Base-by-base conservation (phyloP, 2,329 filamentous ascomycete species). In the Hymenoscyphus linearis region DNA sequence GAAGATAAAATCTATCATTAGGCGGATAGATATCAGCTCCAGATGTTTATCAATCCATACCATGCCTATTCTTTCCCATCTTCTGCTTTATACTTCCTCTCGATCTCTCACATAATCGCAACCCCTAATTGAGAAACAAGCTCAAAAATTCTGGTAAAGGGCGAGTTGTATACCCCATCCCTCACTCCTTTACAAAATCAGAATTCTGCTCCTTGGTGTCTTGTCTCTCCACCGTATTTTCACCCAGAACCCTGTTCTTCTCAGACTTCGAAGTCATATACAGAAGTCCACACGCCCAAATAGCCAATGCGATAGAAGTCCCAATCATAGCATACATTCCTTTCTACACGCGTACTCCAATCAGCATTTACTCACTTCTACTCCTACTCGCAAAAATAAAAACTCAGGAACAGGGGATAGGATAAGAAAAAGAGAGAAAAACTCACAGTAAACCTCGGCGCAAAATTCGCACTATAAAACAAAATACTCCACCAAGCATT, bases 281-380 rank as follows among this genome's bases (percentile, higher is more conserved):
- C 1, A 81, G 75, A 50, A 88, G 70, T 1, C 77, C 76, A 0
- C 73, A 79, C 0, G 83, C 84, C 86, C 86, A 89, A 1, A 85
- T 65, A 0, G 77, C 78, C 69, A 89, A 73, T 1, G 80, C 81
- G 58, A 88, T 82, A 25, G 80, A 85, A 7, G 79, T 79, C 1
- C 79, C 85, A 69, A 90, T 87, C 87, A 89, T 89, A 2, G 86
- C 86, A 80, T 83, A 89, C 86, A 89, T 88, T n/a, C 87, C 86
- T 61, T 79, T 79, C 79, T 85, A 62, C 27, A 47, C 0, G 18
- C n/a, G 10, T 14, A 53, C 13, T 13, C 16, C 3, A 9, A 31
- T 60, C 22, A 61, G 56, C 37, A 61, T n/a, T n/a, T n/a, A n/a
- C n/a, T n/a, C n/a, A n/a, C n/a, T n/a, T n/a, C n/a, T n/a, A n/a